Conservation (phyloP, 805 yeast genomes). For the Pichia eremophila region DNA sequence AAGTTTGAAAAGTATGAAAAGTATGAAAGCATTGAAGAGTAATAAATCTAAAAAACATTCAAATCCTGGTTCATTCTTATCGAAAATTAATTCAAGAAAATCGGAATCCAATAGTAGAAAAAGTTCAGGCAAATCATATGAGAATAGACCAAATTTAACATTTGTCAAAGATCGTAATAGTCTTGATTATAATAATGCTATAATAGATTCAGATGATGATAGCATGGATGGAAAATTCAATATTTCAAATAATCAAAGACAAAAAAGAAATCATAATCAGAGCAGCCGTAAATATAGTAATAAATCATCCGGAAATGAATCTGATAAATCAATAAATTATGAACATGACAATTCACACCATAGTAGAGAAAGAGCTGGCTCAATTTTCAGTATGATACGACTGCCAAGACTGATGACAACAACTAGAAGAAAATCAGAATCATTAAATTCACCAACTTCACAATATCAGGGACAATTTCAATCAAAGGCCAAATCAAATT, state of each 20-base stretch:
- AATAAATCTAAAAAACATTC: background rate
- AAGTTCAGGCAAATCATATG: background rate
- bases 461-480: no score
- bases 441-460: background rate
- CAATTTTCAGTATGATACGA: slow-evolving; percentile 1
- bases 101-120: background rate
- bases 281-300: background rate
- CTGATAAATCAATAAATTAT: background rate
- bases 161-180: background rate
- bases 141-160: background rate
- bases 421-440: background rate
- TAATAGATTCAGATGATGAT: background rate
- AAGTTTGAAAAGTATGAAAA: background rate
- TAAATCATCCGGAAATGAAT: background rate
- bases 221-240: background rate
- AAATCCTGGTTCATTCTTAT: background rate
- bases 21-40: background rate
- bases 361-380: slow-evolving; percentile 1
- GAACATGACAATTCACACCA: background rate
- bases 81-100: background rate
- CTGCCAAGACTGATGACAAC: background rate
- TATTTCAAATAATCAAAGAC: background rate
- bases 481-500: background rate
- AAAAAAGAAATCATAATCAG: background rate
- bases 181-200: background rate